These are phyloP conservation scores for Lactarius tabidus DNA, from an alignment of 768 basidiomycete species.

Conservation along the genomic window DNA sequence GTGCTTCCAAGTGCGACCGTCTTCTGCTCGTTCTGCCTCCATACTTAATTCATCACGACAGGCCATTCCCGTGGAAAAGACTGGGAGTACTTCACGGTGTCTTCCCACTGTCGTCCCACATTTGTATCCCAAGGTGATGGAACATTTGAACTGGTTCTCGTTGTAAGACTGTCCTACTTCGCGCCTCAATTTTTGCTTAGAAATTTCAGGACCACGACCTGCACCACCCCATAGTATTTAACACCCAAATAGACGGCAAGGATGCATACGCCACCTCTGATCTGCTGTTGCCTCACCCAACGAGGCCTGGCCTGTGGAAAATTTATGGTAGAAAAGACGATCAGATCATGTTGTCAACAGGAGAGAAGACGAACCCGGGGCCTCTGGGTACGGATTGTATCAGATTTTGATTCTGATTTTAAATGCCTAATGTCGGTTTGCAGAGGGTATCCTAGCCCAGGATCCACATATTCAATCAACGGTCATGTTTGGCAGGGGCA, in stretches of 20 bases:
- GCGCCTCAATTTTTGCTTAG: neutral
- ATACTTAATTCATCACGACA: neutral
- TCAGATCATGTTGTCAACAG: slow-evolving; percentile 33
- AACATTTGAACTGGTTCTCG: slow-evolving; percentile 27
- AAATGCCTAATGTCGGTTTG: slow-evolving; percentile 4
- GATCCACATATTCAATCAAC: slow-evolving; percentile 32
- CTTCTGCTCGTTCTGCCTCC: neutral
- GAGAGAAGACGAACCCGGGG: slow-evolving; percentile 36
- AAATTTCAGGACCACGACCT: slow-evolving; percentile 25
- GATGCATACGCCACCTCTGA: slow-evolving; percentile 43
- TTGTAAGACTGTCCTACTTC: slow-evolving; percentile 17
- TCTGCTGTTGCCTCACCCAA: slow-evolving; percentile 43
- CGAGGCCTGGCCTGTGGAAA: slow-evolving; percentile 36
- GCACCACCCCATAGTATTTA: slow-evolving; percentile 30
- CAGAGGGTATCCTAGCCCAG: slow-evolving; percentile 38
- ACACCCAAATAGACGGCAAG: slow-evolving; percentile 36
- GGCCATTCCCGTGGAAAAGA: slow-evolving; percentile 25
- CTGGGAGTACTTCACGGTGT: slow-evolving; percentile 28
- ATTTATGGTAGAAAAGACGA: slow-evolving; percentile 31
- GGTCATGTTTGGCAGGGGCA: slow-evolving; percentile 36
- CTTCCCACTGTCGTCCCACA: slow-evolving; percentile 22
- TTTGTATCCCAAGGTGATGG: slow-evolving; percentile 26
- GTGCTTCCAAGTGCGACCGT: slow-evolving; percentile 25
- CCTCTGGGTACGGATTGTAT: slow-evolving; percentile 28
- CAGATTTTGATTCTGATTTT: neutral